phyloP scores from a whole-genome alignment of 202 grass and related monocot species.

The Musa balbisiana region DNA sequence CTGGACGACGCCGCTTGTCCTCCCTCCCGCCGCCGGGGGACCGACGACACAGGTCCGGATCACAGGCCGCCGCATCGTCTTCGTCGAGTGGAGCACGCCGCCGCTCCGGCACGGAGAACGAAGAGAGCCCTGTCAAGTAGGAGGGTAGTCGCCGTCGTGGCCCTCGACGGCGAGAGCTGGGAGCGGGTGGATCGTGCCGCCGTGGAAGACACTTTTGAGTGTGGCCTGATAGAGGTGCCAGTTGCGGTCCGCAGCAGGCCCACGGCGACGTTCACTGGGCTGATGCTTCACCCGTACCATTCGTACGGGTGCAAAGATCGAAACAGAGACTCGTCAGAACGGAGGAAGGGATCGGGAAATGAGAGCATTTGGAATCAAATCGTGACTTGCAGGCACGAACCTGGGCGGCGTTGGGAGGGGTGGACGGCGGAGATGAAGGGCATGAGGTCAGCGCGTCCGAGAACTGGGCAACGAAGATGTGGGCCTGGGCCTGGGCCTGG shows the following conservation, averaged over 20 bases:
- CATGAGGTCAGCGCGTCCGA: conserved; percentile 74
- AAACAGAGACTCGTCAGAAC: conserved; percentile 24
- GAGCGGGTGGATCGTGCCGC: conserved; percentile 42
- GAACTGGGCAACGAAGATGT: conserved; percentile 95
- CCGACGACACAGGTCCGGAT: conserved; percentile 50
- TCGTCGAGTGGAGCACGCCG: not conserved
- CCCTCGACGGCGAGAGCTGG: conserved; percentile 31
- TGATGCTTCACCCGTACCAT: conserved; percentile 76
- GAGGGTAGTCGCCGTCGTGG: conserved; percentile 6
- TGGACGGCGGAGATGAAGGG: conserved; percentile 84
- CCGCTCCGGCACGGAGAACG: conserved; percentile 39
- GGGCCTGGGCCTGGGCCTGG: conserved; percentile 48
- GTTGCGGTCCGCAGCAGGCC: conserved; percentile 71
- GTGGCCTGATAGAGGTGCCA: conserved; percentile 77
- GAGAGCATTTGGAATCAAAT: not conserved
- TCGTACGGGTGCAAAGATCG: conserved; percentile 67
- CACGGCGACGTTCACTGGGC: conserved; percentile 75
- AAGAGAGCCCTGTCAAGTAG: conserved; percentile 29
- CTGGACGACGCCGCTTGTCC: conserved; percentile 18
- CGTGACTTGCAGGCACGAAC: conserved; percentile 10
- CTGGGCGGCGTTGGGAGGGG: conserved; percentile 52
- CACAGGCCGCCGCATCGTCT: conserved; percentile 30
- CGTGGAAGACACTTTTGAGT: conserved; percentile 63
- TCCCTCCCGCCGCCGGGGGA: conserved; percentile 9
- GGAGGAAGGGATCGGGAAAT: not conserved